Evolutionary conservation across 2,329 filamentous ascomycete species (phyloP).

Genomic region (Claviceps fusiformis): DNA sequence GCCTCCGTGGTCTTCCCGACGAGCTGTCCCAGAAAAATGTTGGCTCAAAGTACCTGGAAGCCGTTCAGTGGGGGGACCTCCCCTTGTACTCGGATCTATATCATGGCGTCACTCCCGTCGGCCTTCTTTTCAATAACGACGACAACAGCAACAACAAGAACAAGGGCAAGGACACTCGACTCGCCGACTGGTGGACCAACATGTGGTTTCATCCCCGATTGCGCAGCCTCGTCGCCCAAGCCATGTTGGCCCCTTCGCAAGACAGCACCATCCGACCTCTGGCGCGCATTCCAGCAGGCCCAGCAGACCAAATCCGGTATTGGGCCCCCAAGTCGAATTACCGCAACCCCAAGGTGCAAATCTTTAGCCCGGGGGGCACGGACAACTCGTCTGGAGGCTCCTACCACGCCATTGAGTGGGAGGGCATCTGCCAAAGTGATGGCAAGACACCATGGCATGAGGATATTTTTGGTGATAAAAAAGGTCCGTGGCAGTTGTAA

Average conservation of each 20-base stretch:
- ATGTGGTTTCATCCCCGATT: conserved; percentile 23
- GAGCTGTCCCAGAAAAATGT: conserved; percentile 11
- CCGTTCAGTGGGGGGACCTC: conserved; percentile 17
- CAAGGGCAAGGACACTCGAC: conserved; percentile 17
- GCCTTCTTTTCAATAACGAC: conserved; percentile 17
- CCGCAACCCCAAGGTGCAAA: conserved; percentile 6
- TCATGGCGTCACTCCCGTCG: conserved; percentile 22
- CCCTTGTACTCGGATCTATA: conserved; percentile 25
- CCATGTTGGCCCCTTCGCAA: conserved; percentile 8
- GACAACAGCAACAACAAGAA: no score
- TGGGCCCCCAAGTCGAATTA: conserved; percentile 10
- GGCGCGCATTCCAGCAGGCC: conserved; percentile 5
- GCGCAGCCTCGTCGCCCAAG: conserved; percentile 16
- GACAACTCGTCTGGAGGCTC: conserved; percentile 4
- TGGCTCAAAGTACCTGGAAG: background rate
- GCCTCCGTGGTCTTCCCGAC: conserved; percentile 14
- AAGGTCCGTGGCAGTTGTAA: conserved; percentile 16
- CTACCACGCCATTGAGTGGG: conserved; percentile 17
- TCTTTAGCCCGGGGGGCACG: conserved; percentile 12
- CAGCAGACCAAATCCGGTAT: conserved; percentile 12
- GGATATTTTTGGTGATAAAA: conserved; percentile 19
- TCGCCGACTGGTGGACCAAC: conserved; percentile 21
- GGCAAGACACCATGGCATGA: conserved; percentile 18
- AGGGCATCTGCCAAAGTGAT: conserved; percentile 19
- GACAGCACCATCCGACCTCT: conserved; percentile 9